A percentile compares a stretch with the other conserved stretches of the same genome.
Evolutionary conservation across 208 protist genomes (phyloP).

Genomic region (Borovskyia barvae): DNA sequence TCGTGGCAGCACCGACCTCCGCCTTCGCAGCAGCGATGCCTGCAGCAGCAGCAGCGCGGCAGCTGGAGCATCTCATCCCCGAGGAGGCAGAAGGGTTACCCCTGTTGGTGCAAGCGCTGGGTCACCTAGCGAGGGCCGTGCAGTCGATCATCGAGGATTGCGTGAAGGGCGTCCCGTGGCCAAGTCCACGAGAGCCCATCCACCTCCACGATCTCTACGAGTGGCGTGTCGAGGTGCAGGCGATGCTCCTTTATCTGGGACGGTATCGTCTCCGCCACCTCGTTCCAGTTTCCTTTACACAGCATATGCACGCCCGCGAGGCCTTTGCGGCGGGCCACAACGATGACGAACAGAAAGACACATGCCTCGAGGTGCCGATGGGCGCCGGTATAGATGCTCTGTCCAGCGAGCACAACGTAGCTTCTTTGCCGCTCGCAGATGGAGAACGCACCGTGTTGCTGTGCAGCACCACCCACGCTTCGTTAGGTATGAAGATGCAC

Average conservation of each 20-base stretch:
- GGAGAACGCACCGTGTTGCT: no score
- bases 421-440: no score
- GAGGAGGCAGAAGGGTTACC: slow-evolving; percentile 23
- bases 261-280: slow-evolving; percentile 14
- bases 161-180: neutral
- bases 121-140: slow-evolving; percentile 1
- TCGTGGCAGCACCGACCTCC: no score
- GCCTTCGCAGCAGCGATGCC: no score
- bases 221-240: slow-evolving; percentile 25
- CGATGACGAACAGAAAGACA: no score
- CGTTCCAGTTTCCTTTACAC: slow-evolving; percentile 1
- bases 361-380: no score
- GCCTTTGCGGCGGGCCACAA: neutral
- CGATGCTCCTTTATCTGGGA: slow-evolving; percentile 22
- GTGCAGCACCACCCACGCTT: neutral
- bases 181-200: neutral
- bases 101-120: slow-evolving; percentile 23
- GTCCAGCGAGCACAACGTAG: no score
- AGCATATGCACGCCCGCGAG: no score
- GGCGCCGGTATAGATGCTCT: no score
- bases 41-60: neutral
- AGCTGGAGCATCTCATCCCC: slow-evolving; percentile 5
- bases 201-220: neutral
- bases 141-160: neutral
- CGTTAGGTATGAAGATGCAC: neutral